Evolutionary conservation across 2,329 filamentous ascomycete species (phyloP), one percentile per base, ranked within the genome.

Genomic region (Pezicula neosporulosa): DNA sequence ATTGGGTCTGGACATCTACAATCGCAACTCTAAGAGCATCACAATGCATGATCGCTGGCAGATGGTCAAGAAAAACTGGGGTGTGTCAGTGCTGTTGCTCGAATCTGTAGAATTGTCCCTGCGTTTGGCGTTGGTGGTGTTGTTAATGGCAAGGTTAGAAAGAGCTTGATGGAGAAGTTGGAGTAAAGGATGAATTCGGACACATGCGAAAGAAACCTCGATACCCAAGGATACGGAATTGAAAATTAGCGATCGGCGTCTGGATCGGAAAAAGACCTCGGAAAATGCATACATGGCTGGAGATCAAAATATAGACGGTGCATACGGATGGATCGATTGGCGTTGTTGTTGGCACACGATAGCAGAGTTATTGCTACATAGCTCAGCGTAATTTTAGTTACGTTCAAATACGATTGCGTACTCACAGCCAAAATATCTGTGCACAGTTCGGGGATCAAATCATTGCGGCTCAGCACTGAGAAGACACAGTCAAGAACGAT

Each of bases 61-160:
- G 0, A 78, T 82, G 48, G 82, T 96, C n/a, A 74, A 80, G 51
- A 77, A 81, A 57, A 90, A 95, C 65, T 96, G 90, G 84, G 72
- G 78, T 16, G 78, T 16, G 78, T 86, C 56, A 93, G 87, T 67
- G 82, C 83, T 28, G 70, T 81, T 51, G 91, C 92, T 24, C 74
- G 91, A 49, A 87, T 96, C 70, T 87, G 87, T 54, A 80, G 92
- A 63, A 96, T 96, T 60, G 79, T 96, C 2, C 91, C 91, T 16
- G 91, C 91, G 0, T 96, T 93, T 74, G 92, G 91, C 2, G 78
- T 96, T 12, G 92, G 91, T 1, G 91, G 91, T 0, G 89, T 96
- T 10, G 87, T 94, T 10, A 96, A 96, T 70, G 78, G 78, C 53
- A 85, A 87, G 63, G 75, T 93, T 42, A 78, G 91, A 60, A 75